phyloP scores from a whole-genome alignment of 768 basidiomycete genomes.

The Suillus occidentalis region DNA sequence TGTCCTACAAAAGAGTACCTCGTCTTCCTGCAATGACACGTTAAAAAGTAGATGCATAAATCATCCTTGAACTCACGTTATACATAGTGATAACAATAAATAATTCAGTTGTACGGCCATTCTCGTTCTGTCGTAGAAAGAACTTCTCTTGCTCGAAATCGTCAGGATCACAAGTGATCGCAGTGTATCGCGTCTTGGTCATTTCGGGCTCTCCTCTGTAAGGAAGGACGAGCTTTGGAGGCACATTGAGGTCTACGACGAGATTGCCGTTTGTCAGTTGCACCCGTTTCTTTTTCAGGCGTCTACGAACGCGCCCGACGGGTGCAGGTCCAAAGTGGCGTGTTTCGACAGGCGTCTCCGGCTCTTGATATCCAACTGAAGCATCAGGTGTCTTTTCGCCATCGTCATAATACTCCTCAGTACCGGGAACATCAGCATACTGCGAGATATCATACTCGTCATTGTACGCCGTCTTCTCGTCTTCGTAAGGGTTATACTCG shows the following conservation, averaged over 20 bases:
- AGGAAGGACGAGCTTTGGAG: constrained; percentile 79
- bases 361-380: constrained; percentile 35
- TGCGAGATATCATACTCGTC: constrained; percentile 34
- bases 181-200: constrained; percentile 75
- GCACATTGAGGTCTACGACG: constrained; percentile 81
- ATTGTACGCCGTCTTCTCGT: constrained; percentile 25
- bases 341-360: constrained; percentile 60
- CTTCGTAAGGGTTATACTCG: constrained; percentile 11
- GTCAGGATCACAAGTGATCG: constrained; percentile 92
- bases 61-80: constrained; percentile 63
- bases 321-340: constrained; percentile 90
- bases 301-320: constrained; percentile 68
- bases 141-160: constrained; percentile 85
- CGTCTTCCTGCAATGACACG: constrained; percentile 63
- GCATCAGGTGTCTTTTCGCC: constrained; percentile 27
- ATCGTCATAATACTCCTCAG: constrained; percentile 19
- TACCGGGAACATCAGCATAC: constrained; percentile 26
- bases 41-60: constrained; percentile 4
- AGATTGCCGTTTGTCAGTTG: constrained; percentile 86
- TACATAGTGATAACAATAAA: constrained; percentile 97
- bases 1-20: constrained; percentile 88
- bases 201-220: constrained; percentile 72
- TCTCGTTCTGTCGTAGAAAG: constrained; percentile 81
- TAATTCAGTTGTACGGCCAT: constrained; percentile 79
- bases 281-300: constrained; percentile 81